Base-by-base conservation (phyloP, 2,329 filamentous ascomycete species). In the Neopestalotiopsis sp. region DNA sequence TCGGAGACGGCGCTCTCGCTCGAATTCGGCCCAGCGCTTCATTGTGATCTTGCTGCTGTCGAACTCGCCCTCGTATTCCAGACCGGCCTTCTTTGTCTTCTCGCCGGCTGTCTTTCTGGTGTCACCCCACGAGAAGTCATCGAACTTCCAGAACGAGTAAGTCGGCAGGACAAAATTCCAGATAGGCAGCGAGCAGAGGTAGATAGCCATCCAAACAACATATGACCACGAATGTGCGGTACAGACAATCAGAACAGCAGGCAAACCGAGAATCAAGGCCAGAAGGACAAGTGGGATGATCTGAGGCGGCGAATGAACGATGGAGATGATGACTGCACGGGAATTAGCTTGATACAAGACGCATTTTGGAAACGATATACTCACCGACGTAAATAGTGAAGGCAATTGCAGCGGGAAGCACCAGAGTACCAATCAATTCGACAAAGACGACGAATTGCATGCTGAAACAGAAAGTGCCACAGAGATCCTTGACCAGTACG, bases 391-490 rank as follows among this genome's bases (percentile, higher is more conserved):
- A 99, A 79, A 98, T 90, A 24, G 96, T 99, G 80, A 99, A 99
- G 3, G 93, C 92, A 79, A 99, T 98, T 73, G 97, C 97, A 61
- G 96, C 97, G 2, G 96, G 96, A 28, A 99, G 87, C 12, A 99
- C 96, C 67, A 99, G 86, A 1, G 97, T 99, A 75, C 96, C 96
- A 67, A 98, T 88, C 67, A 99, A 86, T 82, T 99, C 96, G 77
- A 99, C 93, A 79, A 95, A 97, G 71, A 99, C 92, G 72, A 99
- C 92, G 79, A 99, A 99, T 82, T 99, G 96, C 96, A 99, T 99
- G 81, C 94, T 97, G 86, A 99, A 99, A 86, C 97, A 99, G 85
- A 99, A 99, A 3, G 96, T 99, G 73, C 96, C 96, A 78, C 96
- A 99, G 17, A 99, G 89, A 84, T 99, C 96, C 72, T 95, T 90